phyloP scores from a whole-genome alignment of 1,284 basidiomycete genomes.

The Peniophora sp. region DNA sequence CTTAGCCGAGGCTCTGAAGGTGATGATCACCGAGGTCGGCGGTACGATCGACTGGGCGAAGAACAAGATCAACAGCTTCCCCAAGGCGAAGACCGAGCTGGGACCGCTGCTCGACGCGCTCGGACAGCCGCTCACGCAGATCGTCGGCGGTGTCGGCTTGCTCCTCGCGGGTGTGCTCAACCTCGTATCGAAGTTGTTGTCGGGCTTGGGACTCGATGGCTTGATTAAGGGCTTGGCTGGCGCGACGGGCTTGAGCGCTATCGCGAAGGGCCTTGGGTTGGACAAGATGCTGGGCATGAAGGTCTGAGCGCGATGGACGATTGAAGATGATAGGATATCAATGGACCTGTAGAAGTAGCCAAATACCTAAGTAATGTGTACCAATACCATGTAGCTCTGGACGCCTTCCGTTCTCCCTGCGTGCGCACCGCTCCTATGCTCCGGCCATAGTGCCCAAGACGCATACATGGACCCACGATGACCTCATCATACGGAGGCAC shows the following conservation, averaged over 20 bases:
- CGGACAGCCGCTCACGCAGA: neutral
- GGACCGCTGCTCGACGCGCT: constrained; percentile 1
- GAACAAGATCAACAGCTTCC: neutral
- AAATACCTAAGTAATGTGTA: too few relatives aligned
- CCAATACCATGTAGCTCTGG: too few relatives aligned
- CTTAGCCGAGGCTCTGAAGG: neutral
- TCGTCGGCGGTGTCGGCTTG: constrained; percentile 1
- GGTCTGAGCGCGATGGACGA: too few relatives aligned
- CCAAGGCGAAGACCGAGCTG: constrained; percentile 1
- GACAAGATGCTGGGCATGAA: neutral
- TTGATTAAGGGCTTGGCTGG: neutral
- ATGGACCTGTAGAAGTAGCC: too few relatives aligned
- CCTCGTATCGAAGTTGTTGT: neutral
- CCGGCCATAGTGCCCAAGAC: too few relatives aligned
- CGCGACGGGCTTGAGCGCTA: neutral
- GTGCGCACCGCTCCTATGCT: too few relatives aligned
- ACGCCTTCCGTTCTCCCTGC: too few relatives aligned
- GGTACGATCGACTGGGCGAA: constrained; percentile 1
- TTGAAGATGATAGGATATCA: too few relatives aligned
- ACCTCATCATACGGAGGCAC: too few relatives aligned
- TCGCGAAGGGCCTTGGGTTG: neutral
- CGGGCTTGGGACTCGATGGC: neutral
- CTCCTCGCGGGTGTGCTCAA: constrained; percentile 1
- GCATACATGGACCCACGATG: too few relatives aligned
- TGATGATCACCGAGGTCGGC: neutral